Conservation (phyloP, 805 yeast species). For the Candida nanaspora region DNA sequence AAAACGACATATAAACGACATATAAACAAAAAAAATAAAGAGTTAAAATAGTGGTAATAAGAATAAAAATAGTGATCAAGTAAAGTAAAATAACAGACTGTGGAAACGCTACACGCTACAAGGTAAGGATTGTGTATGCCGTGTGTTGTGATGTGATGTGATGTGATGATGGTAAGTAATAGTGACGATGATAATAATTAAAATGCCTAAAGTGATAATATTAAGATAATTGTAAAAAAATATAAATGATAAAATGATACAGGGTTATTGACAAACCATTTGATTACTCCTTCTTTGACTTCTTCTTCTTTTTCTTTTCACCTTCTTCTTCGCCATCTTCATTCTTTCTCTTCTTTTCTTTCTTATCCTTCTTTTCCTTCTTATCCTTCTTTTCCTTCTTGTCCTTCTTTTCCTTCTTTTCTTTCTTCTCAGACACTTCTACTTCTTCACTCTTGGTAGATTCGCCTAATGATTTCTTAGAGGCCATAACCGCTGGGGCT, state of each 20-base stretch:
- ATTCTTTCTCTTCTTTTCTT: slow-evolving; percentile 31
- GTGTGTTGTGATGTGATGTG: too few species aligned
- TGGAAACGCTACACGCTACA: too few species aligned
- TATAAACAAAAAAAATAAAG: too few species aligned
- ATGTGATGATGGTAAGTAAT: too few species aligned
- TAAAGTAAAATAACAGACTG: too few species aligned
- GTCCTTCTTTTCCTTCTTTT: slow-evolving; percentile 51
- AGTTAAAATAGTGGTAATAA: too few species aligned
- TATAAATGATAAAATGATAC: neutral
- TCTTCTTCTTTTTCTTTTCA: slow-evolving; percentile 15
- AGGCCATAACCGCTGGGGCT: slow-evolving; percentile 29
- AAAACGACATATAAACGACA: too few species aligned
- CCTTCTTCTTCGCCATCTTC: slow-evolving; percentile 13
- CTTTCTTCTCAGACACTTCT: slow-evolving; percentile 34
- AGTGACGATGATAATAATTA: too few species aligned
- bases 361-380: slow-evolving; percentile 25
- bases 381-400: slow-evolving; percentile 37
- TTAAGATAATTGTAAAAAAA: neutral
- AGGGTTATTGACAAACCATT: too few species aligned
- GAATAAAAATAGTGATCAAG: too few species aligned
- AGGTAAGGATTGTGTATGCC: too few species aligned
- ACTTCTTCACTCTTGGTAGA: slow-evolving; percentile 14
- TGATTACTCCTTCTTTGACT: slow-evolving; percentile 20
- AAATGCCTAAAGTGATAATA: neutral
- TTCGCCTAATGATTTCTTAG: slow-evolving; percentile 41